Evolutionary conservation across 2,329 filamentous ascomycete species (phyloP), one percentile per base, ranked within the genome.

Genomic region (Epichloe bromicola): DNA sequence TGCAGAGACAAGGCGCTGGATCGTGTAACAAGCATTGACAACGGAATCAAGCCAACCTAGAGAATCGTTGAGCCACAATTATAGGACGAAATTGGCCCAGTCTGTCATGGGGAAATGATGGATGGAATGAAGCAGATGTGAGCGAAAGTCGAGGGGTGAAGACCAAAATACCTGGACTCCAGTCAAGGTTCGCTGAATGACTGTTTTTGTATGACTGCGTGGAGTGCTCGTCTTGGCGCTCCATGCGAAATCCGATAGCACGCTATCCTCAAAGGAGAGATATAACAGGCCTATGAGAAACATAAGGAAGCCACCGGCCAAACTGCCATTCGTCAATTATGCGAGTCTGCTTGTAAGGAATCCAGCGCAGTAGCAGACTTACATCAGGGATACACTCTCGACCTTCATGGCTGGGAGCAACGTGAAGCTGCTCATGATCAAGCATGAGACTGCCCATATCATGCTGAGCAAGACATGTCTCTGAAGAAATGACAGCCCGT

Each of bases 381-480:
- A 90, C 84, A 95, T 88, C 26, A 88, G 72, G 51, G 72, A 75
- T 4, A 88, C 64, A 58, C 85, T 80, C 63, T 98, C 94, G 1
- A 80, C 71, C 66, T 97, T 98, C 66, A 86, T 83, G 2, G 88
- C 93, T 1, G 88, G 86, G 2, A 98, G 73, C 14, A 97, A 68
- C 0, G 93, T 98, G 62, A 98, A 98, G 3, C 79, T 76, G 64
- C 91, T 93, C 89, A 97, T 95, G 4, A 83, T 70, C 2, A 83
- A 58, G 66, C 90, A 96, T 4, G 86, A 86, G 38, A 83, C 59
- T 8, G 78, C 74, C 93, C 93, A 98, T 1, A 81, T 80, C 0
- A 72, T 67, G 49, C 79, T 78, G 2, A 95, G 74, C 4, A 76
- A 62, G 12, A 71, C 62, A 61, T 97, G 84, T 26, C 77, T 69